Conservation (phyloP, 441 rosid species). For the Mallotus repandus region DNA sequence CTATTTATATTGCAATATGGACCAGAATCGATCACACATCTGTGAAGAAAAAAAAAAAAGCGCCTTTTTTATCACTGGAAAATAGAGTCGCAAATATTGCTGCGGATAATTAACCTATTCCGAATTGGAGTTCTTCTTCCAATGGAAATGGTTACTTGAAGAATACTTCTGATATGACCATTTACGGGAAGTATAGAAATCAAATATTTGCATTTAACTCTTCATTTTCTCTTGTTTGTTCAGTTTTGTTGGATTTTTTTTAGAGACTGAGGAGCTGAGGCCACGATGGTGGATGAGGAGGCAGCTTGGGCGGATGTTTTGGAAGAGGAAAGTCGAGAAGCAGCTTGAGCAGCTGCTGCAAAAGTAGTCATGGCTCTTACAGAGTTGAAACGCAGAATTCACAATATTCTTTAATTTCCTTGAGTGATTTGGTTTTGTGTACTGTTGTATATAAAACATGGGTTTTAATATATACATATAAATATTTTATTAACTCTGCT, state of each 20-base stretch:
- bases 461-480: too few species aligned
- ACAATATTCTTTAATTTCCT: too few species aligned
- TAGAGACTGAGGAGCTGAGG: conserved; percentile 15
- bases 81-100: conserved; percentile 30
- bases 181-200: conserved; percentile 52
- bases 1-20: too few species aligned
- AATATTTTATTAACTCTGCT: too few species aligned
- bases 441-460: too few species aligned
- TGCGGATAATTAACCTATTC: conserved; percentile 24
- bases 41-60: too few species aligned
- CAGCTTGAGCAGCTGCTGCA: conserved; percentile 46
- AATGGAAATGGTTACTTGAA: conserved; percentile 49
- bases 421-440: too few species aligned
- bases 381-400: not conserved
- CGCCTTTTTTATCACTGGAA: too few species aligned
- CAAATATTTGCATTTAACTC: conserved; percentile 36
- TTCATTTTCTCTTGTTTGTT: not conserved
- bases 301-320: too few species aligned
- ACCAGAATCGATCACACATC: too few species aligned
- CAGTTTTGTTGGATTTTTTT: not conserved
- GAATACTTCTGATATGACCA: conserved; percentile 53
- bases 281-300: too few species aligned
- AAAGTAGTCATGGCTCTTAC: conserved; percentile 44
- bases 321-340: conserved; percentile 43
- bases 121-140: conserved; percentile 13